Base-by-base conservation (phyloP, 208 protist species). In the Crithidia bombi region DNA sequence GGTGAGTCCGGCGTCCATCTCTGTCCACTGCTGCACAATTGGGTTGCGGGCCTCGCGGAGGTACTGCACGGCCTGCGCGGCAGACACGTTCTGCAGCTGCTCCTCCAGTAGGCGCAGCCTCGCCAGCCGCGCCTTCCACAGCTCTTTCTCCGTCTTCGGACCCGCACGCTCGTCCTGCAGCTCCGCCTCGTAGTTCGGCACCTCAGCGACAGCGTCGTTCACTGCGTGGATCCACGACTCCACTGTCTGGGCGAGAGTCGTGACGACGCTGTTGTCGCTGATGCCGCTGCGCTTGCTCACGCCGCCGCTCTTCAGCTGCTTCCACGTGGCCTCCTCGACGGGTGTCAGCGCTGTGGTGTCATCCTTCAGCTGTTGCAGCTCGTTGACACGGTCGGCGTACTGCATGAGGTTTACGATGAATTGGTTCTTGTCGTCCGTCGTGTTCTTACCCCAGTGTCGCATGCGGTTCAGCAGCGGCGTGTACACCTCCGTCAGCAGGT, bases 111-210 rank as follows among this genome's bases (percentile, higher is more conserved):
- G 72, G 47, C 86, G 96, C 81, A 99, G 83, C 75, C 92, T 94
- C 7, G 92, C 88, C 50, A 97, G 90, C 25, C 97, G 92, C 32
- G 70, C 91, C 67, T 97, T 96, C 97, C 98, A 99, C 30, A 93
- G 72, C 65, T 98, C 89, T 61, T 98, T 91, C 85, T 99, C 97
- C 49, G 97, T 95, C 69, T 94, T 92, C 26, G 97, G 97, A 0
- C 97, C 97, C 1, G 91, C 79, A 36, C 81, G 80, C 75, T 97
- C 94, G 71, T 97, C 88, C 56, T 85, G 82, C 57, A 96, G 82
- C 80, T 97, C 89, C 36, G 85, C 86, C 72, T 96, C 91, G 74
- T 96, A 95, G 78, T 95, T 96, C 28, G 91, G 91, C 73, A 73
- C 65, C 38, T 92, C 76, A 25, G 52, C 63, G 23, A 97, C 86